Percentiles rank a stretch among this genome's conserved stretches.
Conservation (phyloP, 2,329 filamentous ascomycete genomes). For the Stagonosporopsis rhizophila region DNA sequence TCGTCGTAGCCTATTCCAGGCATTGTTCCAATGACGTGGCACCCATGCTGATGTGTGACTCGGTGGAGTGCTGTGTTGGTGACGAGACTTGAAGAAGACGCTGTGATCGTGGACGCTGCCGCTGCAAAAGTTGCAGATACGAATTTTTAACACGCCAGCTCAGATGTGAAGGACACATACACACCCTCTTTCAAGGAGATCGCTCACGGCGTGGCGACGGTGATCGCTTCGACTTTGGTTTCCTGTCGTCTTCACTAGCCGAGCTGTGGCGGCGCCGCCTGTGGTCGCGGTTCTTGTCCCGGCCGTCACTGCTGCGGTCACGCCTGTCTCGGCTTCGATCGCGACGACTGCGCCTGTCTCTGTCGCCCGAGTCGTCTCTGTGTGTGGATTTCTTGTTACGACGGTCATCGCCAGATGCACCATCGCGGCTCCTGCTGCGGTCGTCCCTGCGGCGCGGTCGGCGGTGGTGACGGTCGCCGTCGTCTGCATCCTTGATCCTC, state of each 20-base stretch:
- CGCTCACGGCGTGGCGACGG: constrained; percentile 9
- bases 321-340: constrained; percentile 12
- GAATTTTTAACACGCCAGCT: too few species aligned
- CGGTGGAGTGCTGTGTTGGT: too few species aligned
- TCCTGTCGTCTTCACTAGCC: constrained; percentile 16
- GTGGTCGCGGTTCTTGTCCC: constrained; percentile 6
- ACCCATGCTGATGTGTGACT: too few species aligned
- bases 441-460: constrained; percentile 22
- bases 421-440: constrained; percentile 26
- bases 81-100: too few species aligned
- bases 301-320: constrained; percentile 19
- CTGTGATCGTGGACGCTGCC: background rate
- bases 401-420: constrained; percentile 21
- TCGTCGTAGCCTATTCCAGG: too few species aligned
- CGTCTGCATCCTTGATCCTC: constrained; percentile 30
- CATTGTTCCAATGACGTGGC: too few species aligned
- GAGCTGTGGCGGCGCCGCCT: constrained; percentile 25
- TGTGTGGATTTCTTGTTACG: constrained; percentile 12
- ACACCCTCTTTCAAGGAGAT: background rate
- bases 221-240: constrained; percentile 14
- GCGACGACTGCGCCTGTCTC: constrained; percentile 21
- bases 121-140: background rate
- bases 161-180: background rate
- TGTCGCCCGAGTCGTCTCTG: constrained; percentile 22
- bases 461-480: constrained; percentile 17